These are phyloP conservation scores for Erodium moschatum DNA, from an alignment of 441 rosid genomes.

Conservation along the genomic window DNA sequence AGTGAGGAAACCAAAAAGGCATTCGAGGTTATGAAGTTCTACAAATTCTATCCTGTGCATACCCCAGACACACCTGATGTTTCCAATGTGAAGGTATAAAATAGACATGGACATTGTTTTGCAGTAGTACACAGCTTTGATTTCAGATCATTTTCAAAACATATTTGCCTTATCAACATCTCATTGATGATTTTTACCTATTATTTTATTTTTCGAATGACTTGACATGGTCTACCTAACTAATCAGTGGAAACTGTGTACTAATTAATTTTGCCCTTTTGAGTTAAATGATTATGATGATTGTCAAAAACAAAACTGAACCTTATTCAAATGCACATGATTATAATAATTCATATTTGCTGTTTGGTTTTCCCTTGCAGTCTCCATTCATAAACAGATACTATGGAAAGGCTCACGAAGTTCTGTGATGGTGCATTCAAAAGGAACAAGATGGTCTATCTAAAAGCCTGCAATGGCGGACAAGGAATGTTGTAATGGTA, in stretches of 20 bases:
- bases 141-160: too few relatives aligned
- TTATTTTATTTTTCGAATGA: too few relatives aligned
- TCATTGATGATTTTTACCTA: too few relatives aligned
- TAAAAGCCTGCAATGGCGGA: not conserved
- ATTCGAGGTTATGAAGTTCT: slow-evolving; percentile 53
- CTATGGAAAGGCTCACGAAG: slow-evolving; percentile 60
- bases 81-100: slow-evolving; percentile 48
- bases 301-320: too few relatives aligned
- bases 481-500: not conserved
- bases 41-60: slow-evolving; percentile 76
- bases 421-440: slow-evolving; percentile 30
- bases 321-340: too few relatives aligned
- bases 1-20: slow-evolving; percentile 56
- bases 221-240: too few relatives aligned
- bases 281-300: too few relatives aligned
- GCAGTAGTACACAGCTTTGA: too few relatives aligned
- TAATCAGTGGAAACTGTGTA: too few relatives aligned
- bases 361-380: slow-evolving; percentile 33
- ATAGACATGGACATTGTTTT: not conserved
- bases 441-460: not conserved
- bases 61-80: slow-evolving; percentile 67
- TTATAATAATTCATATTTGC: not conserved
- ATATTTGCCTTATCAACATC: too few relatives aligned
- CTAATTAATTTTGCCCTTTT: too few relatives aligned
- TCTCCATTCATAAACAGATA: slow-evolving; percentile 61